These are phyloP conservation scores for Laburnicola sp. DNA, from an alignment of 2,329 filamentous ascomycete genomes.

Conservation along the genomic window DNA sequence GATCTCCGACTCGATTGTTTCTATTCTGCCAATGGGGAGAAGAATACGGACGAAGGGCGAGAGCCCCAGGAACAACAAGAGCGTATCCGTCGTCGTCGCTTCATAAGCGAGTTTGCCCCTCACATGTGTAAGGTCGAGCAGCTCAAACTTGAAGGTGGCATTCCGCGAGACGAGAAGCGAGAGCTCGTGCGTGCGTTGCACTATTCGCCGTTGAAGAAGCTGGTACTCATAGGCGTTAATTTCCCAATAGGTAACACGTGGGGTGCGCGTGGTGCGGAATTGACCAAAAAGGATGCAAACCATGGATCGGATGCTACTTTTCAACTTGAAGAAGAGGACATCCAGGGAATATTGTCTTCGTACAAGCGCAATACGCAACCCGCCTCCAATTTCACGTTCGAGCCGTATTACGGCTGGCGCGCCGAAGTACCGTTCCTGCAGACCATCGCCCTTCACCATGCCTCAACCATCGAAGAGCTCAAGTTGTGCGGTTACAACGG, in stretches of 20 bases:
- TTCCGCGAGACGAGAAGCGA: conserved; percentile 52
- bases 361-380: conserved; percentile 27
- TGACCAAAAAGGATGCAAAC: conserved; percentile 35
- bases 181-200: conserved; percentile 50
- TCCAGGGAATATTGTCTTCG: conserved; percentile 27
- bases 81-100: conserved; percentile 37
- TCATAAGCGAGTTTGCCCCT: conserved; percentile 50
- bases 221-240: conserved; percentile 51
- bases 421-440: conserved; percentile 46
- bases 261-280: conserved; percentile 42
- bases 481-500: conserved; percentile 55
- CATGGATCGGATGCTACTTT: conserved; percentile 22
- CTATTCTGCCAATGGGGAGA: conserved; percentile 34
- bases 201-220: conserved; percentile 47
- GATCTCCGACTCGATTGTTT: conserved; percentile 50
- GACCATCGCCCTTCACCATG: conserved; percentile 48
- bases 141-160: conserved; percentile 53
- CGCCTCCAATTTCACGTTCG: conserved; percentile 33
- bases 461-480: conserved; percentile 48
- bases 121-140: conserved; percentile 47
- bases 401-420: conserved; percentile 48
- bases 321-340: conserved; percentile 37
- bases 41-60: conserved; percentile 32
- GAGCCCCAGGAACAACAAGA: conserved; percentile 21
- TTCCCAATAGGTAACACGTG: conserved; percentile 52